Conservation (phyloP, 495 filamentous ascomycete genomes). For the Daldinia concentrica region DNA sequence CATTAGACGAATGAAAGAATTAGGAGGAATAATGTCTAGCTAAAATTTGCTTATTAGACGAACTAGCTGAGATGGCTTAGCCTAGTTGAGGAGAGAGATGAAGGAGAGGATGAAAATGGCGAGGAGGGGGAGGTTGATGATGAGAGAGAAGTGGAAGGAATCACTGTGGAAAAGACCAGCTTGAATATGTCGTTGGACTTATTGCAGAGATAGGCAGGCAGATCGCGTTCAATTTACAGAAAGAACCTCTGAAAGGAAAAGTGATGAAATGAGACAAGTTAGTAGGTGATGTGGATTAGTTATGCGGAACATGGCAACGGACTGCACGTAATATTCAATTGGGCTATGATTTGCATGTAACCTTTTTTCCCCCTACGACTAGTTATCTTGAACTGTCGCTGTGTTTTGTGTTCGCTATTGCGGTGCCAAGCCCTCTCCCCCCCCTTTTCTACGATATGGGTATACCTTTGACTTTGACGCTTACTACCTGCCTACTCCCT, state of each 20-base stretch:
- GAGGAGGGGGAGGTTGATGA: background rate
- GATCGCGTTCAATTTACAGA: conserved; percentile 37
- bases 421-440: conserved; percentile 11
- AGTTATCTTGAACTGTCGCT: conserved; percentile 2
- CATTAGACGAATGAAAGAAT: conserved; percentile 7
- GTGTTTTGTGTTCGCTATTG: background rate
- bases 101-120: conserved; percentile 5
- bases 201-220: conserved; percentile 41
- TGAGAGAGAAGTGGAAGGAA: background rate
- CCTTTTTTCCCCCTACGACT: conserved; percentile 4
- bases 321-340: background rate
- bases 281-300: too few species aligned
- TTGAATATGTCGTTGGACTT: conserved; percentile 43
- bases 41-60: conserved; percentile 25
- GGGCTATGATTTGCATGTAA: background rate
- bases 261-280: too few species aligned
- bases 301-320: background rate
- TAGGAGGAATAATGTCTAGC: conserved; percentile 34
- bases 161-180: conserved; percentile 21
- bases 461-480: conserved; percentile 9
- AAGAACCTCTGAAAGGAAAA: conserved; percentile 5
- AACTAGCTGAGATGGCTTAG: background rate
- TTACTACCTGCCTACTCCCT: background rate
- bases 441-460: conserved; percentile 22
- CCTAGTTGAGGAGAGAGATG: conserved; percentile 4